These are phyloP conservation scores for Sporothrix brunneoviolacea DNA, from an alignment of 2,329 filamentous ascomycete genomes.

Conservation along the genomic window DNA sequence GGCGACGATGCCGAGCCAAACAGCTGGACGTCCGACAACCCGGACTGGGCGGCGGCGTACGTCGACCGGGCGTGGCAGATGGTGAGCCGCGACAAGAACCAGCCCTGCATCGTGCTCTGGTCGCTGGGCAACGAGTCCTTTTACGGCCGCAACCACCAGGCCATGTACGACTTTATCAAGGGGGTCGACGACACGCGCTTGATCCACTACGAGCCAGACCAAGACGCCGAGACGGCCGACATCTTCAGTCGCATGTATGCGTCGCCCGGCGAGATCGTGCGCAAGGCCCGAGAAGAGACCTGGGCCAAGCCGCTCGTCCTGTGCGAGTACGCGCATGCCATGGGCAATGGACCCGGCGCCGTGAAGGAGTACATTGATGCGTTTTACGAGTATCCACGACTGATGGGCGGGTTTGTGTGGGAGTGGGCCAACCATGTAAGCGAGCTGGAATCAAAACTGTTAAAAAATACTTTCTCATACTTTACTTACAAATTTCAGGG, in stretches of 20 bases:
- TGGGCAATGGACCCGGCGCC: slow-evolving; percentile 62
- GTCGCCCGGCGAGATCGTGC: slow-evolving; percentile 34
- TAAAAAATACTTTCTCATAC: too few species aligned
- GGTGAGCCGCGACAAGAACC: slow-evolving; percentile 57
- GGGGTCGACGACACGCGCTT: slow-evolving; percentile 46
- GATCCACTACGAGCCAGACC: slow-evolving; percentile 57
- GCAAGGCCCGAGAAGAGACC: slow-evolving; percentile 29
- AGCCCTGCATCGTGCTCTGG: slow-evolving; percentile 60
- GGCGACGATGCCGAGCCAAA: slow-evolving; percentile 23
- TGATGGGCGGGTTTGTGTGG: slow-evolving; percentile 59
- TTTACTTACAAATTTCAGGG: slow-evolving; percentile 21
- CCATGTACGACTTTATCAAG: slow-evolving; percentile 58
- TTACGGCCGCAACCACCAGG: slow-evolving; percentile 55
- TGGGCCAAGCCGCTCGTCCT: slow-evolving; percentile 47
- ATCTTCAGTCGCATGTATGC: slow-evolving; percentile 59
- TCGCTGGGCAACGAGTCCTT: slow-evolving; percentile 62
- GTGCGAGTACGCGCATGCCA: slow-evolving; percentile 48
- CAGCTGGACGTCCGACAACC: slow-evolving; percentile 49
- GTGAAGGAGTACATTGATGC: slow-evolving; percentile 58
- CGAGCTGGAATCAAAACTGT: too few species aligned
- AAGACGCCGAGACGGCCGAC: slow-evolving; percentile 48
- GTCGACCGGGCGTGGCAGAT: slow-evolving; percentile 58
- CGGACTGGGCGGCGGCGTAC: slow-evolving; percentile 53
- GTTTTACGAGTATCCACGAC: slow-evolving; percentile 49
- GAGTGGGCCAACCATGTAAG: slow-evolving; percentile 48